A percentile compares a stretch with the other conserved stretches of the same genome.
Conservation (phyloP, 83 land plant species). For the Isoetes engelmannii region DNA sequence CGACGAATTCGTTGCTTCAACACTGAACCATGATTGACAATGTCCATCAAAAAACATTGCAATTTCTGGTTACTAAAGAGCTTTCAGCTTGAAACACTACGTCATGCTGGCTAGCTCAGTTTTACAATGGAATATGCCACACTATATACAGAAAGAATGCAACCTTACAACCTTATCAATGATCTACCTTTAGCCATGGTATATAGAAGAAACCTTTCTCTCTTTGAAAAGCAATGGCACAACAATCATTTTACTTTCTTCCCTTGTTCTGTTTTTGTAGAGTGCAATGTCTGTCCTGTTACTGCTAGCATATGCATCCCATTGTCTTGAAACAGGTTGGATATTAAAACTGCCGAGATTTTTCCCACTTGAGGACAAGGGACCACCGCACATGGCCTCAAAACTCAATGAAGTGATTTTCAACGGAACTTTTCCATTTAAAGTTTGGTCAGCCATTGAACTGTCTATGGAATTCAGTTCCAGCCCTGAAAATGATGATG, state of each 20-base stretch:
- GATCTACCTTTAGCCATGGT: too few species aligned
- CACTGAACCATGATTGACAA: too few species aligned
- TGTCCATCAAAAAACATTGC: too few species aligned
- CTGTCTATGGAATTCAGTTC: slow-evolving; percentile 8
- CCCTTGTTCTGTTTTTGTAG: neutral
- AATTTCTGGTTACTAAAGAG: too few species aligned
- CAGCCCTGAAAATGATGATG: slow-evolving; percentile 12
- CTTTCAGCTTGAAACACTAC: too few species aligned
- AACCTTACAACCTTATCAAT: too few species aligned
- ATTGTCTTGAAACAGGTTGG: neutral
- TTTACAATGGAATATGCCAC: too few species aligned
- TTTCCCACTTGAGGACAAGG: neutral
- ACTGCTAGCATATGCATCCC: neutral
- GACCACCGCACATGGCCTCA: slow-evolving; percentile 22
- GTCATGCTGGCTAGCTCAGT: too few species aligned
- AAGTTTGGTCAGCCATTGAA: neutral
- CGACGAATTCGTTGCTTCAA: too few species aligned
- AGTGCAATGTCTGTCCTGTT: neutral
- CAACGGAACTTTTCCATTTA: slow-evolving; percentile 30
- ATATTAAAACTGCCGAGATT: neutral
- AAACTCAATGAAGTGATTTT: slow-evolving; percentile 32
- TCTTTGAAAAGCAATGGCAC: neutral
- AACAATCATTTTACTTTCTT: neutral
- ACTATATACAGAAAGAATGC: too few species aligned
- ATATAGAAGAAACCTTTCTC: neutral